Evolutionary conservation across 2,329 filamentous ascomycete genomes (phyloP).

Genomic region (Cladorrhinum sp.): DNA sequence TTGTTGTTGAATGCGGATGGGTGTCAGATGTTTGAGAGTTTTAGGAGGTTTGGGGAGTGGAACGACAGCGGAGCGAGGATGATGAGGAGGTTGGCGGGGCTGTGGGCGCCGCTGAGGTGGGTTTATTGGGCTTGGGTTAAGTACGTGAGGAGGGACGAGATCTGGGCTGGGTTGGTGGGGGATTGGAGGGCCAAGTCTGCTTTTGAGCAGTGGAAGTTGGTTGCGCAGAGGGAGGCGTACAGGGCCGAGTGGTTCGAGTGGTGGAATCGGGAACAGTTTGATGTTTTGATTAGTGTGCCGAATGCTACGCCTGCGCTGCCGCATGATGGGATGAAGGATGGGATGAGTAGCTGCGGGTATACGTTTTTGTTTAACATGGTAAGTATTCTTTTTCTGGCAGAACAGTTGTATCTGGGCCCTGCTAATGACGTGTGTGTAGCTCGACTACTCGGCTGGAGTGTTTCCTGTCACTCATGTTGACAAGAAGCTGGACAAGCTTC

Average conservation of each 20-base stretch:
- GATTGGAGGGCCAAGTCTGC: conserved; percentile 72
- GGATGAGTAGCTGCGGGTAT: conserved; percentile 83
- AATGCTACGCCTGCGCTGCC: conserved; percentile 89
- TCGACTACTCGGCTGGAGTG: conserved; percentile 83
- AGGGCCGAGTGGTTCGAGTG: conserved; percentile 77
- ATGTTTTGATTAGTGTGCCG: conserved; percentile 78
- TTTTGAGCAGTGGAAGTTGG: conserved; percentile 78
- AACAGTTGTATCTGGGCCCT: conserved; percentile 7
- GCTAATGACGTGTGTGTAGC: conserved; percentile 39
- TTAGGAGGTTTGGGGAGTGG: conserved; percentile 73
- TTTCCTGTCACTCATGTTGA: conserved; percentile 86
- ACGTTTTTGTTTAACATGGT: conserved; percentile 91
- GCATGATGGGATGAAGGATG: conserved; percentile 81
- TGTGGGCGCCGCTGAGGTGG: conserved; percentile 73
- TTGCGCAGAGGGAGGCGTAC: conserved; percentile 72
- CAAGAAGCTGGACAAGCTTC: conserved; percentile 61
- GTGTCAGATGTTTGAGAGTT: conserved; percentile 72
- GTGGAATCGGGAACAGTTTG: conserved; percentile 71
- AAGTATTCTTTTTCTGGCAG: conserved; percentile 32
- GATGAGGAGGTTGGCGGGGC: conserved; percentile 68
- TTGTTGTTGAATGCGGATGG: conserved; percentile 83
- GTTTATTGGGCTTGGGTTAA: conserved; percentile 89
- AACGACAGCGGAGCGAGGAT: conserved; percentile 75
- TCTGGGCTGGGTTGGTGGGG: conserved; percentile 75
- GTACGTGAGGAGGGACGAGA: conserved; percentile 69